Conservation (phyloP, 192 early-diverging fungal genomes). For the Podochytrium sp. region DNA sequence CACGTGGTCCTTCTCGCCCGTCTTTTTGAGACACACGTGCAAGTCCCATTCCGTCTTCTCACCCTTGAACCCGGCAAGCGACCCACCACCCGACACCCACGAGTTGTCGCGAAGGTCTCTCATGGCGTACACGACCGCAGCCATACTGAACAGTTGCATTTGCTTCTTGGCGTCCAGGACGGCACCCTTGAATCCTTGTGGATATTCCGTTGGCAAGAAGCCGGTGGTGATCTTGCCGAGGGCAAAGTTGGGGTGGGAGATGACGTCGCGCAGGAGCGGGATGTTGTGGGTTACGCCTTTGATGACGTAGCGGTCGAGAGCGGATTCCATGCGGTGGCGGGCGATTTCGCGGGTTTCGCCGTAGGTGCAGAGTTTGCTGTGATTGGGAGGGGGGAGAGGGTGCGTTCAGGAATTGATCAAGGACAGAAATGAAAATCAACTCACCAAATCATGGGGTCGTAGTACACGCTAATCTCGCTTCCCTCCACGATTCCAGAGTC, state of each 20-base stretch:
- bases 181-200: constrained; percentile 83
- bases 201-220: constrained; percentile 89
- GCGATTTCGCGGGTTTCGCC: constrained; percentile 77
- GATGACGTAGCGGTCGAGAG: constrained; percentile 90
- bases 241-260: constrained; percentile 72
- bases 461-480: constrained; percentile 92
- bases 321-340: constrained; percentile 75
- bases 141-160: constrained; percentile 66
- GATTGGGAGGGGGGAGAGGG: not conserved
- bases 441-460: constrained; percentile 97
- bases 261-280: constrained; percentile 86
- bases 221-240: constrained; percentile 80
- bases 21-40: constrained; percentile 19
- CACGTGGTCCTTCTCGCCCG: constrained; percentile 23
- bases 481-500: constrained; percentile 93
- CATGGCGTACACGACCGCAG: constrained; percentile 70
- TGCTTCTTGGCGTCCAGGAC: constrained; percentile 52
- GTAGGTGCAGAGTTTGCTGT: constrained; percentile 89
- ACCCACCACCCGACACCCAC: constrained; percentile 54
- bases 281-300: constrained; percentile 95
- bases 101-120: constrained; percentile 65
- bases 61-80: constrained; percentile 9
- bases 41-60: constrained; percentile 28
- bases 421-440: not conserved
- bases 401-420: not conserved